Conservation (phyloP, 805 yeast species). For the Kazachstania bromeliacearum region DNA sequence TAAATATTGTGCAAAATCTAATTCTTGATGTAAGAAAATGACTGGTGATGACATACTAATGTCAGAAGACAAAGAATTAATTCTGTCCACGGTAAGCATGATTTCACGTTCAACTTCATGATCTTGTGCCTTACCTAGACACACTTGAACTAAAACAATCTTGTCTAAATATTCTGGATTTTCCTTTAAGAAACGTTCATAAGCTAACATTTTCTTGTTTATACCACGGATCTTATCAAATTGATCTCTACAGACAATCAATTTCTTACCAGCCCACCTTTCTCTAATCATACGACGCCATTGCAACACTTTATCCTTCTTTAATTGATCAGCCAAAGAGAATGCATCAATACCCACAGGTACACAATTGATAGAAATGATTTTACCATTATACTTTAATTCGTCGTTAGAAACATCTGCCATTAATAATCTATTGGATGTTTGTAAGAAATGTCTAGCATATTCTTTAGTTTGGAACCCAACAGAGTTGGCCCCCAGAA, state of each 20-base stretch:
- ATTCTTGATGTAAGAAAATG: conserved; percentile 77
- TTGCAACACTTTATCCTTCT: conserved; percentile 41
- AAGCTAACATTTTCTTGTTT: conserved; percentile 78
- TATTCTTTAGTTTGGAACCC: conserved; percentile 90
- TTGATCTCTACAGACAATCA: conserved; percentile 84
- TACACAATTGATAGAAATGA: conserved; percentile 45
- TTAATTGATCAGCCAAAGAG: conserved; percentile 39
- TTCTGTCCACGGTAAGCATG: conserved; percentile 70
- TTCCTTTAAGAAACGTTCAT: conserved; percentile 61
- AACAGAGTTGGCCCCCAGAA: conserved; percentile 80
- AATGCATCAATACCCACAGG: conserved; percentile 77
- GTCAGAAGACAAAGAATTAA: conserved; percentile 66
- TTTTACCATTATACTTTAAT: conserved; percentile 49
- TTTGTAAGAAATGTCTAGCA: conserved; percentile 86
- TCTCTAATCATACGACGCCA: conserved; percentile 68
- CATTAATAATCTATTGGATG: conserved; percentile 72
- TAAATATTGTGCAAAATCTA: conserved; percentile 80
- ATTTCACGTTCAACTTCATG: conserved; percentile 64
- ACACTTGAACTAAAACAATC: conserved; percentile 76
- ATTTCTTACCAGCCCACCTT: conserved; percentile 60
- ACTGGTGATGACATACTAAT: conserved; percentile 76
- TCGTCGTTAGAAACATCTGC: conserved; percentile 63
- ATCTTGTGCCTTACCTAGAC: conserved; percentile 51
- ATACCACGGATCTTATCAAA: conserved; percentile 82
- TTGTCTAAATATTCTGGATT: conserved; percentile 63